phyloP scores from a whole-genome alignment of 1,284 basidiomycete species.

The Apiotrichum akiyoshidainum region DNA sequence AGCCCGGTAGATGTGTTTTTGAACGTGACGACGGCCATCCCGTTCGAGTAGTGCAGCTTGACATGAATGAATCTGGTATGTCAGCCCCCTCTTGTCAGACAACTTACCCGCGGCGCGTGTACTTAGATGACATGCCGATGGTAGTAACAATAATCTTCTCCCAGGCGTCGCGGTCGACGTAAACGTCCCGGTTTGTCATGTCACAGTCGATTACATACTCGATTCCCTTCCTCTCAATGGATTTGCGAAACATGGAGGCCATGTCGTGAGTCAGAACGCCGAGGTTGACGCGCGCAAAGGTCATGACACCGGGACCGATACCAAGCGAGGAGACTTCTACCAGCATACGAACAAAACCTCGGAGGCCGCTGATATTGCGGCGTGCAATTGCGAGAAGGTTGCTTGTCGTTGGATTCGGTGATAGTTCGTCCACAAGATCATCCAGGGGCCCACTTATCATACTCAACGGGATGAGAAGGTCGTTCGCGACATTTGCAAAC shows the following conservation, averaged over 20 bases:
- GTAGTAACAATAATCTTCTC: constrained; percentile 52
- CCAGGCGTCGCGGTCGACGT: constrained; percentile 51
- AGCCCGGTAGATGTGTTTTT: neutral
- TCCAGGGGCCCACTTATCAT: constrained; percentile 46
- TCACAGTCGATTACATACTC: constrained; percentile 47
- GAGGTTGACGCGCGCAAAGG: constrained; percentile 47
- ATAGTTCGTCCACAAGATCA: constrained; percentile 32
- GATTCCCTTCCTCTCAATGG: constrained; percentile 37
- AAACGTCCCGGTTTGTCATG: constrained; percentile 34
- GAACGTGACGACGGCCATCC: neutral
- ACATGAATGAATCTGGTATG: neutral
- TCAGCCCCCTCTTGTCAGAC: neutral
- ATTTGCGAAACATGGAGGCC: constrained; percentile 47
- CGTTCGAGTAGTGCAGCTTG: neutral
- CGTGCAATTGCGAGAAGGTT: constrained; percentile 35
- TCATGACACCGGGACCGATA: constrained; percentile 41
- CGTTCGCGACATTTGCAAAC: constrained; percentile 47
- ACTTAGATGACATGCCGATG: constrained; percentile 24
- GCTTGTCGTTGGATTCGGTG: constrained; percentile 4
- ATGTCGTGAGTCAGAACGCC: constrained; percentile 48
- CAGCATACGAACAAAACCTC: constrained; percentile 34
- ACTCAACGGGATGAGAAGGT: constrained; percentile 49
- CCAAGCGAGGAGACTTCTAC: constrained; percentile 47
- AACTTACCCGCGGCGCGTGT: neutral
- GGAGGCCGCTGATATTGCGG: constrained; percentile 33